Base-by-base conservation (phyloP, 2,329 filamentous ascomycete species). In the Pseudocercospora ulei region DNA sequence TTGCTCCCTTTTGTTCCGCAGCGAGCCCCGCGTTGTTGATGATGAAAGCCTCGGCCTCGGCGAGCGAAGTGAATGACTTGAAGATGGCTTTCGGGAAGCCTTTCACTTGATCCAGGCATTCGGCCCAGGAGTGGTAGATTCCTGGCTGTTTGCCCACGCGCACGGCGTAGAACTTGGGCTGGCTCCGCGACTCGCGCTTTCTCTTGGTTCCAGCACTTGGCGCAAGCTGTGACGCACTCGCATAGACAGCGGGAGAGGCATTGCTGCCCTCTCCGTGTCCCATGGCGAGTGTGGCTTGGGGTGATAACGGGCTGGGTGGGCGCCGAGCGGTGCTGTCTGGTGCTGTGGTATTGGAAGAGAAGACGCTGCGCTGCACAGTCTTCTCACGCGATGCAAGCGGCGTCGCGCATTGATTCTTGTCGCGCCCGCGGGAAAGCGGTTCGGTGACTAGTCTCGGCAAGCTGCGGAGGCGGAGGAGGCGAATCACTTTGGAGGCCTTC, bases 31-130 rank as follows among this genome's bases (percentile, higher is more conserved):
- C 70, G 49, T 70, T 71, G 30, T 82, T 82, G 16, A 84, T 69
- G n/a, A n/a, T 11, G 57, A 83, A 95, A 1, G 75, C 76, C 53
- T 82, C 73, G n/a, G 88, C 88, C 43, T 94, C 85, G 46, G 78
- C 72, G 42, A 71, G 66, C 0, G 72, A 76, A 6, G 70, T 64
- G 57, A 94, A 95, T 1, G 81, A 84, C 65, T 90, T 88, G 67
- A 82, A 61, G 41, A 44, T 61, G 56, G 50, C 62, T 55, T 58
- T 76, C 71, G 56, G 54, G 52, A 69, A 75, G 13, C 76, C 76
- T 34, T 66, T 72, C 30, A 78, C 70, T 56, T 80, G 76, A 18
- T 65, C 64, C 46, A 77, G 62, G 52, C 74, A 78, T 46, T 80
- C 76, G 27, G 63, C 60, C 75, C 76, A 80, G 39, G 66, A 71